A percentile compares a stretch with the other conserved stretches of the same genome.
Conservation (phyloP, 2,329 filamentous ascomycete species). For the Chaetomium olivaceum region DNA sequence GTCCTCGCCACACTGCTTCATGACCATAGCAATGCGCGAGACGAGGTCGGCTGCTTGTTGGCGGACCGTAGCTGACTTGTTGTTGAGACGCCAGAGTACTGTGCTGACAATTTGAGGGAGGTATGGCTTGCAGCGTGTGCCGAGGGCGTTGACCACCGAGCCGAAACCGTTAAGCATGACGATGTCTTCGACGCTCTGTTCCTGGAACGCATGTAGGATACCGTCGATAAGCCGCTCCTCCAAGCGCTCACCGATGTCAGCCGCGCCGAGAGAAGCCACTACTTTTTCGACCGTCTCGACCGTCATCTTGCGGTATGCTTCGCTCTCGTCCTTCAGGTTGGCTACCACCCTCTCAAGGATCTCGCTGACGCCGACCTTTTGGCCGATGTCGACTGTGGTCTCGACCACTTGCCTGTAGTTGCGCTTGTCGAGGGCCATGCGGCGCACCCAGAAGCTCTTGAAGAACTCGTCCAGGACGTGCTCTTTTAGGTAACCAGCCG, state of each 20-base stretch:
- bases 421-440: conserved; percentile 95
- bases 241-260: conserved; percentile 87
- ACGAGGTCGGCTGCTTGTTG: conserved; percentile 97
- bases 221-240: conserved; percentile 95
- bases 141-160: conserved; percentile 93
- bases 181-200: conserved; percentile 94
- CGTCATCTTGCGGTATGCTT: conserved; percentile 98
- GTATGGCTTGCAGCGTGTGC: conserved; percentile 92
- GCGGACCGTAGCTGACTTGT: conserved; percentile 94
- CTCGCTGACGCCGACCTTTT: conserved; percentile 96
- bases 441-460: conserved; percentile 96
- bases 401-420: conserved; percentile 98
- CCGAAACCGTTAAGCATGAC: conserved; percentile 97
- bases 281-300: conserved; percentile 98
- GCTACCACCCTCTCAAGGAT: conserved; percentile 90
- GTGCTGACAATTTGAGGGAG: conserved; percentile 96
- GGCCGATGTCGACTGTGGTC: conserved; percentile 93
- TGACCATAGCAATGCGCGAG: conserved; percentile 95
- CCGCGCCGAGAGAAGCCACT: conserved; percentile 86
- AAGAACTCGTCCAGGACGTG: conserved; percentile 96
- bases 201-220: conserved; percentile 94
- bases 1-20: conserved; percentile 98
- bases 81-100: conserved; percentile 94
- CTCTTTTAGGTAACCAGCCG: conserved; percentile 90
- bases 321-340: conserved; percentile 97